Percentiles rank a stretch among this genome's conserved stretches.
These are phyloP conservation scores for Rhodotorula taiwanensis DNA, from an alignment of 768 basidiomycete species.

Conservation along the genomic window DNA sequence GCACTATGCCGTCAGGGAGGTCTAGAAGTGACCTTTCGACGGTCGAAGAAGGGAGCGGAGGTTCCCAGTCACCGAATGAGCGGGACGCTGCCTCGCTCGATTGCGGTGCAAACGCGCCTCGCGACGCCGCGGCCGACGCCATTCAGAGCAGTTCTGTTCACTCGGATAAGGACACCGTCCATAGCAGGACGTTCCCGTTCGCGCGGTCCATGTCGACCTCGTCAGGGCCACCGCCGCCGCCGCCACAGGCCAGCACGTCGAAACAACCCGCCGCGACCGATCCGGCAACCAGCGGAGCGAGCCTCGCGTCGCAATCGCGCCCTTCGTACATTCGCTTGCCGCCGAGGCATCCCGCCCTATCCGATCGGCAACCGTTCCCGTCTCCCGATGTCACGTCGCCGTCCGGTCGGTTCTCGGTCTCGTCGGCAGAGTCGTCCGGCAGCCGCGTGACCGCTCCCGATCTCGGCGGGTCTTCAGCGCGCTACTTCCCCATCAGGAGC, in stretches of 20 bases:
- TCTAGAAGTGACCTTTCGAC: too few species aligned
- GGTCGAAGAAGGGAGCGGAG: too few species aligned
- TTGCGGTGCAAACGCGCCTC: too few species aligned
- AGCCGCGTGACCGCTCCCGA: conserved; percentile 16
- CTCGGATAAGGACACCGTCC: too few species aligned
- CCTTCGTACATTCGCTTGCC: conserved; percentile 3
- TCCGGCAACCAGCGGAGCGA: neutral
- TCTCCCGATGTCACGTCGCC: conserved; percentile 12
- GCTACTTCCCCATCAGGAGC: conserved; percentile 29
- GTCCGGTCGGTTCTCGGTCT: conserved; percentile 1
- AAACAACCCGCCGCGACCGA: neutral
- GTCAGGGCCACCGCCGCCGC: neutral
- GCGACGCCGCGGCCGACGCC: too few species aligned
- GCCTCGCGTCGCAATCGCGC: neutral
- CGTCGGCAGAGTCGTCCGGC: conserved; percentile 9
- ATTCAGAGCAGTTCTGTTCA: too few species aligned
- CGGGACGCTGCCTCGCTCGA: too few species aligned
- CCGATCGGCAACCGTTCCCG: neutral
- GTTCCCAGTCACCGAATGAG: too few species aligned
- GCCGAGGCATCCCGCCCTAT: neutral
- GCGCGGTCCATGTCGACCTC: neutral
- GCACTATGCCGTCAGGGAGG: too few species aligned
- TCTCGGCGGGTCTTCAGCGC: conserved; percentile 10
- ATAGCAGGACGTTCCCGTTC: neutral
- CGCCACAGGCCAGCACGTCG: neutral